phyloP scores from a whole-genome alignment of 306 rosid genomes.

The Luffa acutangula region DNA sequence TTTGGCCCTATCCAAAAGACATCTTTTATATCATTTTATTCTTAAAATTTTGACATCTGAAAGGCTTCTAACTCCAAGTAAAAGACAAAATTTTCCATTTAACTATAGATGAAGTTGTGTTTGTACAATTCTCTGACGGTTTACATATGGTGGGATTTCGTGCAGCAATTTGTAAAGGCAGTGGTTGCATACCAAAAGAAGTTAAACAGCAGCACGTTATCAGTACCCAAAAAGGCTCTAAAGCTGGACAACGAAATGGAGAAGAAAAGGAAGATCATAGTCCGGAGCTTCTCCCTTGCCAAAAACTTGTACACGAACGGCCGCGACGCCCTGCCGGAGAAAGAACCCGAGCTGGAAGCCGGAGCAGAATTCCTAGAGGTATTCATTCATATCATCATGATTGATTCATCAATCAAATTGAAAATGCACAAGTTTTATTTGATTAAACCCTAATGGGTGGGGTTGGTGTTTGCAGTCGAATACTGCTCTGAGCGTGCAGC shows the following conservation, averaged over 20 bases:
- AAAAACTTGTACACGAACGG: slow-evolving; percentile 48
- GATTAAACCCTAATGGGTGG: no score
- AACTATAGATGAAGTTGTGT: neutral
- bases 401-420: no score
- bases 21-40: no score
- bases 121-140: neutral
- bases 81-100: neutral
- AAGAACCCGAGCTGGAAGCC: slow-evolving; percentile 65
- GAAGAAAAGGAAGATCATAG: slow-evolving; percentile 41
- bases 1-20: neutral
- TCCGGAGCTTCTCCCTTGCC: slow-evolving; percentile 74
- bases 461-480: slow-evolving; percentile 42
- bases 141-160: neutral
- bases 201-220: slow-evolving; percentile 26
- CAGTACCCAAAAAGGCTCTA: slow-evolving; percentile 32
- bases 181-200: slow-evolving; percentile 68
- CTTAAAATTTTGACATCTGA: neutral
- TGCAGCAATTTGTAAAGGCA: slow-evolving; percentile 86
- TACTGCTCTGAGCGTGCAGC: slow-evolving; percentile 70
- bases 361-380: slow-evolving; percentile 91
- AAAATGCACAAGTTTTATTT: neutral
- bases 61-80: neutral
- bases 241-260: slow-evolving; percentile 62
- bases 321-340: slow-evolving; percentile 16
- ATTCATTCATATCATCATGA: neutral